Evolutionary conservation across 257 asterid genomes (phyloP).

Genomic region (Solanum pinnatisectum): DNA sequence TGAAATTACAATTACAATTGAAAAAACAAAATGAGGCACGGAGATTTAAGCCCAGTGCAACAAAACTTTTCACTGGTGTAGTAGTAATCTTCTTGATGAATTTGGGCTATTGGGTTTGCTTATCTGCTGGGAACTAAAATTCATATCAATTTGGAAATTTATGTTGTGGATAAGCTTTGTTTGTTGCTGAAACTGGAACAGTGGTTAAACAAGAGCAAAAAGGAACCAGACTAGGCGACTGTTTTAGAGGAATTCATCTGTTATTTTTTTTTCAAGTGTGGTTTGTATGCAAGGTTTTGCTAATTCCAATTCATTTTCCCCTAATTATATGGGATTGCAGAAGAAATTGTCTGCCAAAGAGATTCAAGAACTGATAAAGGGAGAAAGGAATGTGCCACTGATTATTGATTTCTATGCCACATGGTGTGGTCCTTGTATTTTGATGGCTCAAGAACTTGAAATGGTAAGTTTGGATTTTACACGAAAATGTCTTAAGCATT

Average conservation of each 20-base stretch:
- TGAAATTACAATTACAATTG: background rate
- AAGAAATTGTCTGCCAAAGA: constrained; percentile 77
- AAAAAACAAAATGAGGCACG: background rate
- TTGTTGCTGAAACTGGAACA: background rate
- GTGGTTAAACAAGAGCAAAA: background rate
- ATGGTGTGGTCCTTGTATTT: constrained; percentile 97
- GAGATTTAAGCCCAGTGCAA: background rate
- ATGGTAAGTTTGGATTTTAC: constrained; percentile 40
- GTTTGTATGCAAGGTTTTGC: background rate
- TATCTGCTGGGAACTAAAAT: background rate
- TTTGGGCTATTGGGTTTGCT: background rate
- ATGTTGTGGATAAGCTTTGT: background rate
- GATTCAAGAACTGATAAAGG: constrained; percentile 70
- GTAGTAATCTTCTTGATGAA: background rate
- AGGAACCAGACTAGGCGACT: background rate
- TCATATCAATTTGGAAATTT: background rate
- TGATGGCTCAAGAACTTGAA: constrained; percentile 99
- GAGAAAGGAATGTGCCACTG: constrained; percentile 73
- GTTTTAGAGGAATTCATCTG: background rate
- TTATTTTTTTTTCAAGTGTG: background rate
- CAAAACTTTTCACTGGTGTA: background rate
- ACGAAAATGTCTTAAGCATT: background rate
- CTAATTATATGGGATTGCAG: constrained; percentile 22
- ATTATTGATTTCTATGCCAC: constrained; percentile 90
- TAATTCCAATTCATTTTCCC: background rate